Base-by-base conservation (phyloP, 495 filamentous ascomycete genomes). In the Jackrogersella multiformis region DNA sequence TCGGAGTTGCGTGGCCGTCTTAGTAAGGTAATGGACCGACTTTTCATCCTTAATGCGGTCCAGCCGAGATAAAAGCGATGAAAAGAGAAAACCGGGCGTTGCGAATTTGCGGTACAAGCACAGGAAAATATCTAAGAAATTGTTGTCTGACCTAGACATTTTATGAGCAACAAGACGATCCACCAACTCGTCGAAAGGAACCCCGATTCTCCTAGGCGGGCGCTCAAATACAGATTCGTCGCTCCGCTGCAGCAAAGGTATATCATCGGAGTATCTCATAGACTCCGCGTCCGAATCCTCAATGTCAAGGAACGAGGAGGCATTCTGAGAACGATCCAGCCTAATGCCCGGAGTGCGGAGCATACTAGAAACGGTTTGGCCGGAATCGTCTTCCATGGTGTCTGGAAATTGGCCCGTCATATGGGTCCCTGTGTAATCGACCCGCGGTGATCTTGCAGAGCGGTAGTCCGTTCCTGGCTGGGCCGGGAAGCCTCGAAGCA, bases 51-150 rank as follows among this genome's bases (percentile, higher is more conserved):
- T 85, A 32, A 89, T 81, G 28, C 81, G 81, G 46, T 94, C 89
- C 65, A 97, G 91, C 7, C 92, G 89, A 56, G 80, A 78, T 23
- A 93, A 78, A 63, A 98, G 87, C 13, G 89, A 86, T 35, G 84
- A 84, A 35, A 98, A 83, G 2, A 99, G 84, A 36, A 89, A 83
- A 12, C 82, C 81, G 0, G 95, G 95, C 3, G 94, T 84, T 4
- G 93, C 90, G 62, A 99, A 97, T 77, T 94, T 96, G 53, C 95
- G 90, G 74, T 97, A 97, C n/a, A 98, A 83, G 61, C 93, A 96
- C 16, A 98, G 80, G 71, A 98, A 98, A 7, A 94, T 89, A 24
- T 89, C 85, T 15, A 83, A 82, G 75, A 97, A 98, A 74, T 96
- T 97, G 16, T 84, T 82, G 74, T 97, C 95, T 5, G 88, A 81